Conservation (phyloP, 2,329 filamentous ascomycete species). For the Colletotrichum plurivorum region DNA sequence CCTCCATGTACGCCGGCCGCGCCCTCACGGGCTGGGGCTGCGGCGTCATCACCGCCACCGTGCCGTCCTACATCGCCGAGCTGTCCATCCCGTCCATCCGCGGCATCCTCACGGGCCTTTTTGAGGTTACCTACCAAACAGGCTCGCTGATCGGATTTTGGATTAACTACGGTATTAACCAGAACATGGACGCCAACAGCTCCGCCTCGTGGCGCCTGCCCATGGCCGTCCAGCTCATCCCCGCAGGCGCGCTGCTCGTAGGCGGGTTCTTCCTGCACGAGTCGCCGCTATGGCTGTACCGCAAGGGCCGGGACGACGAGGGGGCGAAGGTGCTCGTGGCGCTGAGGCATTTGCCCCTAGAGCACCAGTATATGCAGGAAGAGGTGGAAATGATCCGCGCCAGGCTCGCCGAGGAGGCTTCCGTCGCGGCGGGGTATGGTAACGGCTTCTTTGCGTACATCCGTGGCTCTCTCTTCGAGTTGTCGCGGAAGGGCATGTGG, state of each 20-base stretch:
- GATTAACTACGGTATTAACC: constrained; percentile 61
- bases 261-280: constrained; percentile 58
- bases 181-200: constrained; percentile 51
- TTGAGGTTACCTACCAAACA: constrained; percentile 67
- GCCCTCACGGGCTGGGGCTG: constrained; percentile 71
- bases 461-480: constrained; percentile 51
- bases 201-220: constrained; percentile 62
- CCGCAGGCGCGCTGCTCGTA: constrained; percentile 57
- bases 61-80: constrained; percentile 76
- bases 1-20: constrained; percentile 66
- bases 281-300: constrained; percentile 43
- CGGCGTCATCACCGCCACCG: constrained; percentile 69
- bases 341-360: constrained; percentile 59
- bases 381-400: constrained; percentile 62
- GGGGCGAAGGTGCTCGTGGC: constrained; percentile 54
- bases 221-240: constrained; percentile 62
- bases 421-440: constrained; percentile 51
- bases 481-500: constrained; percentile 56
- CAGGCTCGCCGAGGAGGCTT: constrained; percentile 52
- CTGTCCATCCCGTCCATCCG: constrained; percentile 71
- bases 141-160: constrained; percentile 67
- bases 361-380: constrained; percentile 59
- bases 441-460: constrained; percentile 51
- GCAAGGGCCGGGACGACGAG: constrained; percentile 41
- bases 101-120: constrained; percentile 69